phyloP scores from a whole-genome alignment of 495 filamentous ascomycete species.

The Gamarada debralockiae region DNA sequence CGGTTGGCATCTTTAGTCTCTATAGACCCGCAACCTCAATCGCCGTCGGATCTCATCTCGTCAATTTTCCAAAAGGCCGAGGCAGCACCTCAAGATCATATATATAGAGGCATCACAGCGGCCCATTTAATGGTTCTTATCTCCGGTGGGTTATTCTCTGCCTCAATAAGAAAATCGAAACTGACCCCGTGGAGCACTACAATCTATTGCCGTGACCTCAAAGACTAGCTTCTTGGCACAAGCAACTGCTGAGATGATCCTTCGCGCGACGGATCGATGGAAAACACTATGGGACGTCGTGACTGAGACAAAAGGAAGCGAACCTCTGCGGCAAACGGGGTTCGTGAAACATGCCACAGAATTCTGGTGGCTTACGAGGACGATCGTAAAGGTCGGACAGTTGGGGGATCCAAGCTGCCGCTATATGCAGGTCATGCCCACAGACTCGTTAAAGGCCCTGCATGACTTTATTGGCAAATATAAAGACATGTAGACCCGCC shows the following conservation, averaged over 20 bases:
- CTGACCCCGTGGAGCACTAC: not conserved
- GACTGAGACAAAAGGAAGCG: conserved; percentile 17
- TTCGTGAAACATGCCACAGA: conserved; percentile 40
- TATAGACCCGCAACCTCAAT: conserved; percentile 12
- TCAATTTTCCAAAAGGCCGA: conserved; percentile 19
- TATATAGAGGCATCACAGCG: not conserved
- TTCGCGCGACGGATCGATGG: conserved; percentile 33
- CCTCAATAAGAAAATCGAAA: not conserved
- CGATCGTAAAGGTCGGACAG: conserved; percentile 25
- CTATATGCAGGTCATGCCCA: conserved; percentile 33
- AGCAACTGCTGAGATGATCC: conserved; percentile 28
- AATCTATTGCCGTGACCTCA: not conserved
- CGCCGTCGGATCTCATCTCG: not conserved
- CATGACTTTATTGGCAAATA: conserved; percentile 32
- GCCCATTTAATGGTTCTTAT: not conserved
- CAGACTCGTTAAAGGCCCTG: conserved; percentile 35
- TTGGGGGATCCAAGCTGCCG: conserved; percentile 18
- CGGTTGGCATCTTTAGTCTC: conserved; percentile 19
- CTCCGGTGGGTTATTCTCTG: not conserved
- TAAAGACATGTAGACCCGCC: conserved; percentile 6
- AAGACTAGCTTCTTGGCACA: conserved; percentile 29
- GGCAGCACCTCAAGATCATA: conserved; percentile 25
- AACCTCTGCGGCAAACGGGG: conserved; percentile 28
- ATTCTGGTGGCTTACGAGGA: conserved; percentile 35
- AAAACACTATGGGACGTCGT: conserved; percentile 33